These are phyloP conservation scores for Candolleomyces eurysporus DNA, from an alignment of 768 basidiomycete genomes.

Conservation along the genomic window DNA sequence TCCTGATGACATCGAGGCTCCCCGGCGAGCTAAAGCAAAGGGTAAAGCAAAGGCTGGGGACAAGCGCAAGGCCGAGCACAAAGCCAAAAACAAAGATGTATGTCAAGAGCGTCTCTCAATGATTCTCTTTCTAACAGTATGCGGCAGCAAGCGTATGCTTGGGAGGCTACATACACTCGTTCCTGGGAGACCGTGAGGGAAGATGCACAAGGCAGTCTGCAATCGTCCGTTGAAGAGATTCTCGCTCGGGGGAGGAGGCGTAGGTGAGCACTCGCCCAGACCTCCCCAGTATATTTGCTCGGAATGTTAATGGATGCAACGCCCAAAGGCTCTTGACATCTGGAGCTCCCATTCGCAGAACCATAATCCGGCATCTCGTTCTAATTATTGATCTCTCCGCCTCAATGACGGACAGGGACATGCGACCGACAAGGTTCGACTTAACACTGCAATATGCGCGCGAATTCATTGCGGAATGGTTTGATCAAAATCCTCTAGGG, in stretches of 20 bases:
- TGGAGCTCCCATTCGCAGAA: slow-evolving; percentile 84
- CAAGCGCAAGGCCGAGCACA: slow-evolving; percentile 45
- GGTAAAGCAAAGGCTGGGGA: slow-evolving; percentile 53
- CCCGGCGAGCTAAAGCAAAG: slow-evolving; percentile 51
- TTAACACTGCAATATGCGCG: slow-evolving; percentile 86
- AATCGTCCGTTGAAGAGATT: slow-evolving; percentile 85
- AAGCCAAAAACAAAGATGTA: slow-evolving; percentile 49
- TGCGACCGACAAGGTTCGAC: slow-evolving; percentile 93
- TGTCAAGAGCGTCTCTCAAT: slow-evolving; percentile 10
- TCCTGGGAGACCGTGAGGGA: slow-evolving; percentile 98
- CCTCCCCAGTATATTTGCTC: background rate
- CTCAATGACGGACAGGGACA: slow-evolving; percentile 94
- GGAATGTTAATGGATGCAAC: too few relatives aligned
- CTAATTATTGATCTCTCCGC: slow-evolving; percentile 89
- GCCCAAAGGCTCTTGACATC: slow-evolving; percentile 67
- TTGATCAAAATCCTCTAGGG: slow-evolving; percentile 97
- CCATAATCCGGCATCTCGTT: slow-evolving; percentile 94
- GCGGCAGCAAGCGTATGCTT: slow-evolving; percentile 78
- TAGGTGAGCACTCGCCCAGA: slow-evolving; percentile 50
- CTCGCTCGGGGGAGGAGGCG: slow-evolving; percentile 83
- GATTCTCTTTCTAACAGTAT: background rate
- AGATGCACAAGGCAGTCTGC: slow-evolving; percentile 89
- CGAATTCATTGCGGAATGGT: slow-evolving; percentile 95
- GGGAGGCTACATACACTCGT: slow-evolving; percentile 93
- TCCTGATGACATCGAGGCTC: slow-evolving; percentile 45